Percentiles rank a stretch among this genome's conserved stretches.
These are phyloP conservation scores for Mycena vitilis DNA, from an alignment of 768 basidiomycete genomes.

Conservation along the genomic window DNA sequence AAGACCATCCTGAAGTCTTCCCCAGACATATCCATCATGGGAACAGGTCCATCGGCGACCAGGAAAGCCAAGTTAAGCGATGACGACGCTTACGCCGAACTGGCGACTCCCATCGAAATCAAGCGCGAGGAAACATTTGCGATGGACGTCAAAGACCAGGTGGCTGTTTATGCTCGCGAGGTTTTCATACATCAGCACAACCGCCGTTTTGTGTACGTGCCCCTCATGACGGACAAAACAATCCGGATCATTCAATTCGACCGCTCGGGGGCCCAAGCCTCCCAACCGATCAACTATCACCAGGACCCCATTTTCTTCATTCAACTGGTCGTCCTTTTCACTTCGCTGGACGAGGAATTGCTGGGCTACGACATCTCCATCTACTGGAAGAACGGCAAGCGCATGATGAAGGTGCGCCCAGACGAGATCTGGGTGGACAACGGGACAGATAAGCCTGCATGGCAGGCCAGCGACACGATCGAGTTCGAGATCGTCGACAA, in stretches of 20 bases:
- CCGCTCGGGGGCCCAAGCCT: constrained; percentile 33
- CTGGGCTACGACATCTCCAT: constrained; percentile 41
- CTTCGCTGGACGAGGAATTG: constrained; percentile 30
- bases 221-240: constrained; percentile 31
- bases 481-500: constrained; percentile 4
- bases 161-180: constrained; percentile 35
- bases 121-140: constrained; percentile 7
- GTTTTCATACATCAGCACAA: constrained; percentile 38
- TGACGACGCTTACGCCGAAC: background rate
- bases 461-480: constrained; percentile 4
- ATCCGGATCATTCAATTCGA: constrained; percentile 37
- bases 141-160: constrained; percentile 19
- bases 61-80: background rate
- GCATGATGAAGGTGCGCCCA: constrained; percentile 17
- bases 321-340: constrained; percentile 37
- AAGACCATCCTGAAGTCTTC: constrained; percentile 9
- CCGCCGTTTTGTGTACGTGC: constrained; percentile 36
- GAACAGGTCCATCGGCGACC: constrained; percentile 20
- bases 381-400: constrained; percentile 32
- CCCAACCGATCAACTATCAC: constrained; percentile 37
- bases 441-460: background rate
- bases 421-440: background rate
- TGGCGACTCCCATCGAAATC: constrained; percentile 27
- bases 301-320: constrained; percentile 32
- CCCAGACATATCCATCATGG: constrained; percentile 24